These are phyloP conservation scores for Diaporthe amygdali DNA, from an alignment of 2,329 filamentous ascomycete species.

Conservation along the genomic window DNA sequence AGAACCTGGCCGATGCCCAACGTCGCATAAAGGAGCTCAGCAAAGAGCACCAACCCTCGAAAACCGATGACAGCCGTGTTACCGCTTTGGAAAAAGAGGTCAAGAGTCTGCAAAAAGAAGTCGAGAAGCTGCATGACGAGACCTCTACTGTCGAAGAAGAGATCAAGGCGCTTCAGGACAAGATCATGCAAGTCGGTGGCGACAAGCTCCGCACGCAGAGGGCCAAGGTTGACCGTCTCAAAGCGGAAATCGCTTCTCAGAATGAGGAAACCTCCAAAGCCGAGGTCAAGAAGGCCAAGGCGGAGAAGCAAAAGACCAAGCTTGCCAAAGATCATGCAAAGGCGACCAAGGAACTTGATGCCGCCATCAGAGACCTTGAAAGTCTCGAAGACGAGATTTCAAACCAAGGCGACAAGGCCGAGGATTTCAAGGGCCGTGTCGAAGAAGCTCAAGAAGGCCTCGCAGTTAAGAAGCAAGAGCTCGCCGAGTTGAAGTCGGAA, in stretches of 20 bases:
- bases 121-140: constrained; percentile 80
- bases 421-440: constrained; percentile 73
- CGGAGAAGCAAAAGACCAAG: constrained; percentile 89
- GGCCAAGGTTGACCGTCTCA: constrained; percentile 86
- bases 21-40: constrained; percentile 85
- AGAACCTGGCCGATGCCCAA: constrained; percentile 83
- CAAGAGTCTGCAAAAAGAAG: constrained; percentile 73
- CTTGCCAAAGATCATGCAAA: constrained; percentile 83
- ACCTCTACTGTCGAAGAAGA: constrained; percentile 91
- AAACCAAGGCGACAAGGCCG: constrained; percentile 76
- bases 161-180: constrained; percentile 90
- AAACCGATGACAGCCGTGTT: constrained; percentile 78
- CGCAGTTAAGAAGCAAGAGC: constrained; percentile 78
- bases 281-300: constrained; percentile 88
- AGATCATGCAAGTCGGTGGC: constrained; percentile 98
- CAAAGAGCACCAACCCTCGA: constrained; percentile 80
- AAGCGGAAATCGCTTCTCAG: constrained; percentile 81
- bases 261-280: constrained; percentile 84
- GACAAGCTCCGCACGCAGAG: constrained; percentile 91
- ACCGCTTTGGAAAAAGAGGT: constrained; percentile 79
- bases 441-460: constrained; percentile 84
- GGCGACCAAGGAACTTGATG: constrained; percentile 78
- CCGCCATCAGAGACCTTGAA: constrained; percentile 74
- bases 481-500: constrained; percentile 80
- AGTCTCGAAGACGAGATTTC: constrained; percentile 79